Evolutionary conservation across 2,329 filamentous ascomycete genomes (phyloP).

Genomic region (Cladosporium oxysporum): DNA sequence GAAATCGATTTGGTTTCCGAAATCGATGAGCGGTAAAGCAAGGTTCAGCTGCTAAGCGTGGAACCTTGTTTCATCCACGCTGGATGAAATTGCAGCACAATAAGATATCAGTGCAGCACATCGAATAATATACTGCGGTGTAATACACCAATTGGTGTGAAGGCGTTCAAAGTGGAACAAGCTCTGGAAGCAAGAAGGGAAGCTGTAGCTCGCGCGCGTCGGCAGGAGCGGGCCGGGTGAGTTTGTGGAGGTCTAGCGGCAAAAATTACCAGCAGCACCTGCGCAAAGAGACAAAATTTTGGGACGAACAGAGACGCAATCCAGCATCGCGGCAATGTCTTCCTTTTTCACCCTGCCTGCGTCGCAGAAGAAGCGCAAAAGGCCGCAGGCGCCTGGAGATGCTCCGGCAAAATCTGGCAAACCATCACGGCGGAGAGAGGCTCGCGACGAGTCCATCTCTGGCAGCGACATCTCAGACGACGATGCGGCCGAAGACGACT

Average conservation of each 20-base stretch:
- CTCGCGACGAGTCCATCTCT: constrained; percentile 79
- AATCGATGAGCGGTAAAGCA: not conserved
- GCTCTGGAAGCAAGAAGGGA: not conserved
- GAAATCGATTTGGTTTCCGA: not conserved
- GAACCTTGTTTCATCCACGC: not conserved
- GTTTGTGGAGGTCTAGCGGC: not conserved
- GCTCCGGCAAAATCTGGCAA: constrained; percentile 51
- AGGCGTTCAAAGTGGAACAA: not conserved
- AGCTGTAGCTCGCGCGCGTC: not conserved
- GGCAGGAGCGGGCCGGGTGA: not conserved
- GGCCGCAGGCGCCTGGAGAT: constrained; percentile 55
- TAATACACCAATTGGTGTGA: not conserved
- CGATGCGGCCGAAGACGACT: constrained; percentile 45
- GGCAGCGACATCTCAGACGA: constrained; percentile 76
- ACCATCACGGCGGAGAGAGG: constrained; percentile 45
- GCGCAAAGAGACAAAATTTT: constrained; percentile 1
- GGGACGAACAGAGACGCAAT: not conserved
- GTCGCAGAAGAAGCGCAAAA: constrained; percentile 88
- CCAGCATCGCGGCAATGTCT: constrained; percentile 61
- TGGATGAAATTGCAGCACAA: not conserved
- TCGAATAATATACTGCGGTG: not conserved
- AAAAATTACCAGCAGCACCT: not conserved
- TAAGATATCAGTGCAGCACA: not conserved
- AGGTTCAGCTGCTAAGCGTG: too few relatives aligned
- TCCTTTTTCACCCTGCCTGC: constrained; percentile 93